A percentile compares a stretch with the other conserved stretches of the same genome.
Evolutionary conservation across 441 rosid species (phyloP).

Genomic region (Sinapis alba): DNA sequence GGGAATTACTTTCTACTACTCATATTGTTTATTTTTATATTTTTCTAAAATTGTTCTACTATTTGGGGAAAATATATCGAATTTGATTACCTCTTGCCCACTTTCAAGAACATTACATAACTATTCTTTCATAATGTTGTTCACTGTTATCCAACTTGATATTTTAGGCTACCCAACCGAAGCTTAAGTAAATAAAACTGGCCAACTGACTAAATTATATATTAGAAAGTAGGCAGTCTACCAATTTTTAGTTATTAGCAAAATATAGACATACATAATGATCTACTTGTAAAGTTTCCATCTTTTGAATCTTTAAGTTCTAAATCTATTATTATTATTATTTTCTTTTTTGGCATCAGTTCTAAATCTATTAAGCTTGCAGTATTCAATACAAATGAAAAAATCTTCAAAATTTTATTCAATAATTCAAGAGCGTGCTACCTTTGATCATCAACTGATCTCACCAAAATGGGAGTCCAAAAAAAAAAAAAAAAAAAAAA

Average conservation of each 20-base stretch:
- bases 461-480: no score
- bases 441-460: no score
- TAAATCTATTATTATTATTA: no score
- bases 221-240: constrained; percentile 1
- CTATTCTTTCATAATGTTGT: neutral
- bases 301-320: neutral
- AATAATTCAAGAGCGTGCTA: no score
- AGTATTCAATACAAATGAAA: neutral
- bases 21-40: no score
- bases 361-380: neutral
- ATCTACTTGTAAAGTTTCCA: constrained; percentile 8
- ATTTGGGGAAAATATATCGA: neutral
- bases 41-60: neutral
- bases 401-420: no score
- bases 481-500: no score
- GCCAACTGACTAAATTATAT: constrained; percentile 1
- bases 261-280: neutral
- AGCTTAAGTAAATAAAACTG: neutral
- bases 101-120: neutral
- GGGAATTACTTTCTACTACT: no score
- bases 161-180: constrained; percentile 8
- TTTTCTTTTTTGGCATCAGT: no score
- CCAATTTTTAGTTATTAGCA: neutral
- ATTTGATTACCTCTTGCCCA: neutral
- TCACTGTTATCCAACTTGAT: neutral